Percentiles rank a stretch among this genome's conserved stretches.
phyloP scores from a whole-genome alignment of 2,329 filamentous ascomycete species.

The Paracamarosporium sp. region DNA sequence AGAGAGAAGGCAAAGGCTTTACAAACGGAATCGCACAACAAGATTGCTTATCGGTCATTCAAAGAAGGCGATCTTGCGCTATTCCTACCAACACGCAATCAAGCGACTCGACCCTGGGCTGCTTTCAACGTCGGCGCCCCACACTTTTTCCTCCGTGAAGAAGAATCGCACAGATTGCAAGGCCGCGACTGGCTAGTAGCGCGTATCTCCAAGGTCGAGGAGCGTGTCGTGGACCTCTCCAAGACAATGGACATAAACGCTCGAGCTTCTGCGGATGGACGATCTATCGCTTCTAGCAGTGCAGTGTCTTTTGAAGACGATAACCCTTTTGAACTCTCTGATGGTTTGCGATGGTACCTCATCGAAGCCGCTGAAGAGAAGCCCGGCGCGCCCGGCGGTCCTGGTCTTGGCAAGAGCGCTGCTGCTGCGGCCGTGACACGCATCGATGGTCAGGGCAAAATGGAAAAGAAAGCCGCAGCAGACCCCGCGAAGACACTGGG shows the following conservation, averaged over 20 bases:
- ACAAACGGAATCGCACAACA: conserved; percentile 88
- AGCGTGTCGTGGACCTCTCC: conserved; percentile 90
- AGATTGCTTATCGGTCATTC: conserved; percentile 94
- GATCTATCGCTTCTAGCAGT: conserved; percentile 60
- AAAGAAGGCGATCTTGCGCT: conserved; percentile 95
- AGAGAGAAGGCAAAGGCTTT: conserved; percentile 82
- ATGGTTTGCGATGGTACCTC: conserved; percentile 94
- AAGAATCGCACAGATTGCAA: conserved; percentile 83
- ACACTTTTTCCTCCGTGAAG: conserved; percentile 94
- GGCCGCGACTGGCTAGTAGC: conserved; percentile 96
- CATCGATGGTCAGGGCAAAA: conserved; percentile 81
- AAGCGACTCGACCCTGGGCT: conserved; percentile 93
- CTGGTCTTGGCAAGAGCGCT: conserved; percentile 88
- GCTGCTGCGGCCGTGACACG: conserved; percentile 82
- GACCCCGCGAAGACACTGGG: conserved; percentile 64
- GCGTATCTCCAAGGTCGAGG: conserved; percentile 87
- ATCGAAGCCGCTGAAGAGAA: conserved; percentile 95
- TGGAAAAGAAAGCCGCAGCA: conserved; percentile 52
- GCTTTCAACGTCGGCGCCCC: conserved; percentile 98
- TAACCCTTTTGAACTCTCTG: conserved; percentile 95
- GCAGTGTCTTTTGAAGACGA: conserved; percentile 75
- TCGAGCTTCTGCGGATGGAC: conserved; percentile 52
- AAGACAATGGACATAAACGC: conserved; percentile 67
- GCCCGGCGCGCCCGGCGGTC: conserved; percentile 84
- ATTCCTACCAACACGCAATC: conserved; percentile 92